phyloP scores from a whole-genome alignment of 1,284 basidiomycete genomes.

The Ceratobasidium sp. region DNA sequence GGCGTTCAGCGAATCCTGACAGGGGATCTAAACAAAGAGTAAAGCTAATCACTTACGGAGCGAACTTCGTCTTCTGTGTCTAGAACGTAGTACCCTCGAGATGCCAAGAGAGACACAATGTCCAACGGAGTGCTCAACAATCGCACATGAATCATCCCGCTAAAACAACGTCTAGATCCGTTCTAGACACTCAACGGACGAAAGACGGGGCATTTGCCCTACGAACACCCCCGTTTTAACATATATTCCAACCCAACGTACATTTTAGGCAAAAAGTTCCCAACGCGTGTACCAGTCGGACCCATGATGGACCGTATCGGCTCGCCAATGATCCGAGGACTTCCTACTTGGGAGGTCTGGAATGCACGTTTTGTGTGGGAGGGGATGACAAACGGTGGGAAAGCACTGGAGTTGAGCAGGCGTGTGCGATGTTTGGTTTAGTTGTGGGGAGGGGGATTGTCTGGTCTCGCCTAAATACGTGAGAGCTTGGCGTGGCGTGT shows the following conservation, averaged over 20 bases:
- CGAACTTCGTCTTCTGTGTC: slow-evolving; percentile 4
- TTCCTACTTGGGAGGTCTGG: slow-evolving; percentile 11
- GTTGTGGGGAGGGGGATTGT: background rate
- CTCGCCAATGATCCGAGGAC: slow-evolving; percentile 28
- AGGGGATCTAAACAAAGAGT: slow-evolving; percentile 10
- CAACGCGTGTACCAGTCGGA: slow-evolving; percentile 6
- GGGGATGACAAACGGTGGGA: slow-evolving; percentile 42
- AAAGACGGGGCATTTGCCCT: too few species aligned
- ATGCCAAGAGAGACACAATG: background rate
- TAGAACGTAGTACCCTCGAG: too few species aligned
- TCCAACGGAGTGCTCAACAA: slow-evolving; percentile 24
- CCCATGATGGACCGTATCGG: slow-evolving; percentile 22
- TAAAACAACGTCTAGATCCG: too few species aligned
- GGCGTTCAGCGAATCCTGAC: background rate
- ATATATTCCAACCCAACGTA: slow-evolving; percentile 17
- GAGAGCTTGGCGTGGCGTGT: background rate
- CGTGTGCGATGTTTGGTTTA: background rate
- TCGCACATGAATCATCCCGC: background rate
- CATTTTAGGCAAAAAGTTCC: slow-evolving; percentile 19
- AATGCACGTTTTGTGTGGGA: background rate
- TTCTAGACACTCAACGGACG: too few species aligned
- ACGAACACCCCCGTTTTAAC: background rate
- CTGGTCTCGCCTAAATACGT: background rate
- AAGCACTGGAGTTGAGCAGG: background rate
- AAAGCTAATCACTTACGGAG: slow-evolving; percentile 9